A percentile compares a stretch with the other conserved stretches of the same genome.
These are phyloP conservation scores for Achlya hypogyna DNA, from an alignment of 352 stramenopile genomes.

Conservation along the genomic window DNA sequence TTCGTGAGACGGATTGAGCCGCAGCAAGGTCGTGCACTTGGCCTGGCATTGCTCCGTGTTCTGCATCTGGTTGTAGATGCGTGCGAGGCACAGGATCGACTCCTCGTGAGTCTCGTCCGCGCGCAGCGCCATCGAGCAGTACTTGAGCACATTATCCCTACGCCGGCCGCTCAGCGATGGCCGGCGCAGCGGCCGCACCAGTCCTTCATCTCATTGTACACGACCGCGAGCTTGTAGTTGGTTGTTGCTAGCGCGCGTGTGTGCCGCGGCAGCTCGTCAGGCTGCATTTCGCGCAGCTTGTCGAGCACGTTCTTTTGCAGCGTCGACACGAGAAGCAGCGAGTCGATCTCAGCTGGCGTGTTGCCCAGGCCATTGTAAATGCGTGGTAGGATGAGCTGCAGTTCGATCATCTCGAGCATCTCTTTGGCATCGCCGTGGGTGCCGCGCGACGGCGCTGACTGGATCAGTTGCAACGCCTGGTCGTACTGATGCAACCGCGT, in stretches of 20 bases:
- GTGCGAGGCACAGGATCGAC: constrained; percentile 78
- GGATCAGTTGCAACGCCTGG: constrained; percentile 67
- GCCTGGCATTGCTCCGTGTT: constrained; percentile 82
- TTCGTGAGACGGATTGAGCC: constrained; percentile 72
- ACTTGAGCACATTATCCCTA: constrained; percentile 69
- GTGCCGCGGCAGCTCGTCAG: constrained; percentile 68
- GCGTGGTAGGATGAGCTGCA: constrained; percentile 66
- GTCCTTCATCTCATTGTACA: constrained; percentile 41
- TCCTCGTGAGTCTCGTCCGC: constrained; percentile 73
- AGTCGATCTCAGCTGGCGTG: constrained; percentile 61
- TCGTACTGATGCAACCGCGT: constrained; percentile 81
- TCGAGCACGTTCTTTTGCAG: constrained; percentile 84
- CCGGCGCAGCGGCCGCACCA: constrained; percentile 22
- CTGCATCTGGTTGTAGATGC: constrained; percentile 51
- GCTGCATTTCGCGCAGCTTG: constrained; percentile 66
- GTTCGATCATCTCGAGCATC: constrained; percentile 51
- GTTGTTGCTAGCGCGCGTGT: constrained; percentile 70
- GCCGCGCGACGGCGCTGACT: constrained; percentile 53
- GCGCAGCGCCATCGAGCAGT: constrained; percentile 62
- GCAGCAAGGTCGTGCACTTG: constrained; percentile 73
- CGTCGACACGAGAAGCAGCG: constrained; percentile 66
- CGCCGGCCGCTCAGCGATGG: background rate
- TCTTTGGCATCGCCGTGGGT: constrained; percentile 54
- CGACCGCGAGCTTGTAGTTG: constrained; percentile 70
- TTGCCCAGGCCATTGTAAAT: constrained; percentile 71